Evolutionary conservation across 2,329 filamentous ascomycete genomes (phyloP), one percentile per base, ranked within the genome.

Genomic region (Scortechinia acanthostroma): DNA sequence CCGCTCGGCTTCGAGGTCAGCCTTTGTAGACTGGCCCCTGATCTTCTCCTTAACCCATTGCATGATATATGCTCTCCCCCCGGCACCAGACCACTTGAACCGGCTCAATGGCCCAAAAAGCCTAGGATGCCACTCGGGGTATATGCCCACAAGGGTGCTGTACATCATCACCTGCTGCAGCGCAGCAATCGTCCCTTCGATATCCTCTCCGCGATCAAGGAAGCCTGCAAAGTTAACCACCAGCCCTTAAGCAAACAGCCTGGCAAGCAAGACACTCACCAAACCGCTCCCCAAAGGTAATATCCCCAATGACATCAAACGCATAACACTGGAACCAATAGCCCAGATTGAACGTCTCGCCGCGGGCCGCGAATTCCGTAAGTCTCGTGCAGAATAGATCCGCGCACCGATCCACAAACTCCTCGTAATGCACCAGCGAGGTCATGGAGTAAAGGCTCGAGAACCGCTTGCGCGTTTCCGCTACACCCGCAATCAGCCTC

Each of bases 261-360:
- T n/a, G n/a, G n/a, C n/a, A 16, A 13, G n/a, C 10, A 13, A 13
- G 20, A 42, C 10, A 17, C 19, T 10, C 19, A 37, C 21, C 16
- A 22, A 21, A 22, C 23, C 16, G 22, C 4, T 43, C 42, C 20
- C 43, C 20, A 22, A 45, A 21, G 4, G 63, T 67, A 25, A 67
- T 61, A 20, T 54, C 48, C 0, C 58, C 58, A 21, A 66, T 63
- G 1, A 67, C 62, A 44, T 68, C 64, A 45, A 68, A 66, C 0
- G 64, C 64, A 22, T 65, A 68, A 46, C 60, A 66, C 35, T 64
- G 62, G 2, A 63, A 46, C 60, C 60, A 64, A 21, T 62, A 54
- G 1, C 53, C 54, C 50, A 64, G 54, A 5, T 64, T 54, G 1
- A 61, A 43, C 3, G 50, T n/a, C 2, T 42, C 19, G 1, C 50